These are phyloP conservation scores for Aspergillus sp. DNA, from an alignment of 2,329 filamentous ascomycete genomes.

Conservation along the genomic window DNA sequence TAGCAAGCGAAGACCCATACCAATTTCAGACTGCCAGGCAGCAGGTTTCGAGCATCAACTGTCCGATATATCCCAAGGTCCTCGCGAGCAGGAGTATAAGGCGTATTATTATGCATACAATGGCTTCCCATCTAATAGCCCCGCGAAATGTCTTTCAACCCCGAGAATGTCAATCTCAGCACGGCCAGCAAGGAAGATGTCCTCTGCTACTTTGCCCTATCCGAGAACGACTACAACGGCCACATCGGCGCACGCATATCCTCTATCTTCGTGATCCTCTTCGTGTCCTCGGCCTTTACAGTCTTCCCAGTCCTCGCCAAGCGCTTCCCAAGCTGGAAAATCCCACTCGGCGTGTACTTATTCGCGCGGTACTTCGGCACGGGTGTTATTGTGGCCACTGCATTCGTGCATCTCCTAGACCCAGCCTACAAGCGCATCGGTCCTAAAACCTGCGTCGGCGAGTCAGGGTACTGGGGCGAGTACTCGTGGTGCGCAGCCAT, in stretches of 20 bases:
- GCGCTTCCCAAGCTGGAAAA: neutral
- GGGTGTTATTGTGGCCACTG: slow-evolving; percentile 88
- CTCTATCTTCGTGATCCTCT: neutral
- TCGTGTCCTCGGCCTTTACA: neutral
- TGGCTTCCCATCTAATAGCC: too few relatives aligned
- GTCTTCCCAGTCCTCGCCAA: neutral
- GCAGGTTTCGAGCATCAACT: too few relatives aligned
- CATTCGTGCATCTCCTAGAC: slow-evolving; percentile 83
- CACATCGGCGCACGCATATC: neutral
- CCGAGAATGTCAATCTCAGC: neutral
- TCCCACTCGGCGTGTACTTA: slow-evolving; percentile 76
- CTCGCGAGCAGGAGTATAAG: too few relatives aligned
- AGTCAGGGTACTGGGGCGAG: slow-evolving; percentile 62
- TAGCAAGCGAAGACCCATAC: too few relatives aligned
- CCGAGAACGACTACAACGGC: neutral
- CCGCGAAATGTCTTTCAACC: too few relatives aligned
- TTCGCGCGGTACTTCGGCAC: slow-evolving; percentile 90
- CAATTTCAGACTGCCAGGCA: too few relatives aligned
- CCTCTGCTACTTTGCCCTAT: too few relatives aligned
- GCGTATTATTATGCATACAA: too few relatives aligned
- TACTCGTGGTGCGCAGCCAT: slow-evolving; percentile 88
- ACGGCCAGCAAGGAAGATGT: neutral
- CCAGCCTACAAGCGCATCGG: slow-evolving; percentile 67
- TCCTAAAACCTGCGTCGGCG: slow-evolving; percentile 68
- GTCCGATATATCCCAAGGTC: too few relatives aligned